These are phyloP conservation scores for Hypoxylon lienhwacheense DNA, from an alignment of 495 filamentous ascomycete species.

Conservation along the genomic window DNA sequence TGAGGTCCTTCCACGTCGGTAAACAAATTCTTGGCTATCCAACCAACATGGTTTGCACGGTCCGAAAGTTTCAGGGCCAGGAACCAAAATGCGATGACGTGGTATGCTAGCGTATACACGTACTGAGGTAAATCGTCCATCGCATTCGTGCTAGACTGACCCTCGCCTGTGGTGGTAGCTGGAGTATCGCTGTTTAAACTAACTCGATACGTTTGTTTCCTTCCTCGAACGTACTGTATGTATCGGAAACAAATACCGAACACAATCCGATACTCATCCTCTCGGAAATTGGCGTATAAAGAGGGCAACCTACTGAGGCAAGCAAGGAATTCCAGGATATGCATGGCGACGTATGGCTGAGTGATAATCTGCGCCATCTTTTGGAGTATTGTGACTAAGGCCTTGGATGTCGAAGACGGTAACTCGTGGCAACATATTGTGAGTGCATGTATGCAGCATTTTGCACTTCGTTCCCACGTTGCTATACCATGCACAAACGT, in stretches of 20 bases:
- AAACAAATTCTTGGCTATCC: conserved; percentile 88
- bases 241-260: conserved; percentile 95
- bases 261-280: conserved; percentile 85
- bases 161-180: conserved; percentile 27
- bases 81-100: conserved; percentile 97
- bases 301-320: conserved; percentile 82
- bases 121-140: conserved; percentile 80
- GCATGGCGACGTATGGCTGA: conserved; percentile 83
- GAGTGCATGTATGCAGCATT: conserved; percentile 90
- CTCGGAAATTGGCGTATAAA: conserved; percentile 81
- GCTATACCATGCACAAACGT: conserved; percentile 81
- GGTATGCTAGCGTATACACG: conserved; percentile 87
- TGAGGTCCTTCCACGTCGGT: conserved; percentile 72
- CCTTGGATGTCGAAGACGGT: conserved; percentile 77
- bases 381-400: conserved; percentile 77
- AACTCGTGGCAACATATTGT: conserved; percentile 93
- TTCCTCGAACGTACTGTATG: conserved; percentile 66
- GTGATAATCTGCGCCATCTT: conserved; percentile 96
- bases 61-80: conserved; percentile 81
- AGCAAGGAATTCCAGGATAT: conserved; percentile 90
- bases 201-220: conserved; percentile 46
- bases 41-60: conserved; percentile 78
- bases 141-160: conserved; percentile 41
- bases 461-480: conserved; percentile 81
- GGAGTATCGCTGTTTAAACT: conserved; percentile 35